Base-by-base conservation (phyloP, 1,284 basidiomycete species). In the Cystobasidium slooffiae region DNA sequence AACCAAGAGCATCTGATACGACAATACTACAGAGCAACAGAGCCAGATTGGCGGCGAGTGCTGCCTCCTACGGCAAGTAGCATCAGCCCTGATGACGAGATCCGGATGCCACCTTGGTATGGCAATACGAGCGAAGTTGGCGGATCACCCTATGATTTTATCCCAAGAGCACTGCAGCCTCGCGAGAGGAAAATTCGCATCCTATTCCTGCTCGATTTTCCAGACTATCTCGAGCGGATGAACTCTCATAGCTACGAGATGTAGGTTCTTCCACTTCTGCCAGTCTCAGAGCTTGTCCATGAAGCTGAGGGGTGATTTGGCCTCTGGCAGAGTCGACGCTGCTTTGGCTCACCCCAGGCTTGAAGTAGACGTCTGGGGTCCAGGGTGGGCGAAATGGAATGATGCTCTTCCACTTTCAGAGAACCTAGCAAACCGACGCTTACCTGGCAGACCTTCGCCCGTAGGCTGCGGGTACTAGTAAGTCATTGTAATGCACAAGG, bases 171-270 rank as follows among this genome's bases (percentile, higher is more conserved):
- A 18, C 51, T 73, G 4, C 37, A 7, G 31, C 20, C 5, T 18
- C 39, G 59, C 16, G 51, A 65, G 39, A 18, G 41, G 22, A 73
- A 66, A 46, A 47, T 44, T 12, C 56, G 55, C 22, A 41, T 73
- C 0, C 70, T 73, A 5, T 73, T 73, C 31, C 31, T 73, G 12
- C 53, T 73, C 41, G 63, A 66, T 31, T 73, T 65, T 43, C 47
- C 44, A 14, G 70, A 73, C 53, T 73, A 73, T n/a, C 70, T 73
- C 24, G 62, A 47, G n/a, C 49, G 70, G 5, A 73, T 73, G 70
- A 73, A 73, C 39, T 65, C 62, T 3, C 70, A 73, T 43, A 51
- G 43, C 8, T 73, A 73, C 31, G 70, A 73, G 20, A 65, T 73
- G 70, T 73, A 31, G 14, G 69, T 72, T 12, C 49, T 16, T 10